Base-by-base conservation (phyloP, 164 flowering plant species). In the Platanus orientalis region DNA sequence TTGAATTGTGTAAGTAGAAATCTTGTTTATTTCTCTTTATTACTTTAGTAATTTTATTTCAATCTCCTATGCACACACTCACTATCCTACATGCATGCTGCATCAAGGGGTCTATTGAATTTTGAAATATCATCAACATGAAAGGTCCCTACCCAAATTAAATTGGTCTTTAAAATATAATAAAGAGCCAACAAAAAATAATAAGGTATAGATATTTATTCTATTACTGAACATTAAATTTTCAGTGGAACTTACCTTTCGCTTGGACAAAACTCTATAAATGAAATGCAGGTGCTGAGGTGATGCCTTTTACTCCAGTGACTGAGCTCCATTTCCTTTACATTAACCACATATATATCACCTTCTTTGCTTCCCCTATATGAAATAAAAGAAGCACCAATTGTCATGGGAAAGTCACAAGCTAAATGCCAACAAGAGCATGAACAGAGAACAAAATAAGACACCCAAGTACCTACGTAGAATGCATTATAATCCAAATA, bases 341-440 rank as follows among this genome's bases (percentile, higher is more conserved):
- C 96, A 58, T 88, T 88, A 57, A 82, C 92, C 14, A 89, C 92
- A 74, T 85, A 85, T 21, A 91, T 26, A 70, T 95, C 96, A 36
- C 99, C 99, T 77, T 95, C 97, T 76, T 79, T 84, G 84, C 99
- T 91, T 67, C 96, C 99, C 69, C 99, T 95, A 36, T 42, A 44
- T 49, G 19, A 63, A 40, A 26, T 20, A 48, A 65, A 56, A 48
- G 27, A 44, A 54, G 19, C 2, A 13, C 34, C 56, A 28, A 19
- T 40, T 17, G 28, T 63, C 47, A 68, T 7, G 24, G 28, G 0
- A 57, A 36, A 58, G 21, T 59, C 30, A 63, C 45, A 60, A 63
- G 64, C 42, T 53, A 59, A 44, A 51, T 14, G 17, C 12, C 48
- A 25, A 61, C 27, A n/a, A 21, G 21, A 6, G 24, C 32, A 7